Base-by-base conservation (phyloP, 164 flowering plant genomes). In the Umbellularia californica region DNA sequence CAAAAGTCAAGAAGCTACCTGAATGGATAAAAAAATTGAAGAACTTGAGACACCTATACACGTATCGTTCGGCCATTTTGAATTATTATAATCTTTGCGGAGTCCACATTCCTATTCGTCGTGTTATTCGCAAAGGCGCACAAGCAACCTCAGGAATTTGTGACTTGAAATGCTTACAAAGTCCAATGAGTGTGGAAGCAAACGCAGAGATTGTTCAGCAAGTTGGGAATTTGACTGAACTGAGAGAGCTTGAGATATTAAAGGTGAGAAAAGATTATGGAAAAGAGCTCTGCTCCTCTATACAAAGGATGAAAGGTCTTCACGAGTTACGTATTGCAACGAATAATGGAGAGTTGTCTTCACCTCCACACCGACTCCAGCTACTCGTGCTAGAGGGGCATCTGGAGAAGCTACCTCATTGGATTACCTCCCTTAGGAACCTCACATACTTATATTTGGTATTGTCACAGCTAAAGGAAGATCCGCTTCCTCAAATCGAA, bases 321-420 rank as follows among this genome's bases (percentile, higher is more conserved):
- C 27, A 6, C 15, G 1, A 24, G 1, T 64, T 64, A 27, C 14
- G 19, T 11, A 30, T 66, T 5, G 2, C 7, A 20, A 50, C 69
- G 13, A 30, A 6, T 15, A 3, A 19, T 1, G 41, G 27, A 30
- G 47, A 66, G 3, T 17, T 66, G 1, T 30, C 69, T 30, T 14
- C 20, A 0, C 69, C 69, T 3, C 69, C 69, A 7, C 47, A 33
- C 35, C 69, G 75, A 60, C 84, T 86, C 70, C 81, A 84, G 72
- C 78, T 68, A 58, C 77, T 84, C 25, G 50, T 17, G 17, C 52
- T 83, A 75, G 65, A 63, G 23, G 85, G 84, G n/a, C 27, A 30
- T 58, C 60, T 86, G 72, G 28, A 67, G 11, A 77, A 67, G 35
- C 3, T 83, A 27, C 87, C 85, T 41, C 72, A 30, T 12, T 84